Evolutionary conservation across 495 filamentous ascomycete species (phyloP).

Genomic region (Penicillium ochrochloron): DNA sequence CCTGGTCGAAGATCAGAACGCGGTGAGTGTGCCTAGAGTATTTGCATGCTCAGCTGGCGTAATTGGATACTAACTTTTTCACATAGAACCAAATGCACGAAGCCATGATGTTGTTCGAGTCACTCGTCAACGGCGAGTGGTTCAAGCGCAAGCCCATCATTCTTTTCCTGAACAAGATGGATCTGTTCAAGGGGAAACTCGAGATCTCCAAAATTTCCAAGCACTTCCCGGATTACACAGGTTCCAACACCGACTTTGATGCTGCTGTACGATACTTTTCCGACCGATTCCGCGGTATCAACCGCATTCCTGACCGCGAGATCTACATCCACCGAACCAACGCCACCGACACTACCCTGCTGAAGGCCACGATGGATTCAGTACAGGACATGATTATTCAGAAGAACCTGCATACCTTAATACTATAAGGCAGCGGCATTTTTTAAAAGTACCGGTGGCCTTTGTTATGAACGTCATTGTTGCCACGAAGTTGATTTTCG

Average conservation of each 20-base stretch:
- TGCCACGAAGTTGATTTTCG: constrained; percentile 28
- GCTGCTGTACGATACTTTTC: constrained; percentile 83
- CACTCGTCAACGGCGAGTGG: constrained; percentile 96
- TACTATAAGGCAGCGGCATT: constrained; percentile 67
- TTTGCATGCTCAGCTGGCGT: background rate
- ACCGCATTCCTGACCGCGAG: constrained; percentile 82
- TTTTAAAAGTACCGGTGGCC: constrained; percentile 25
- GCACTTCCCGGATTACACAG: constrained; percentile 92
- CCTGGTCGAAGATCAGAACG: constrained; percentile 95
- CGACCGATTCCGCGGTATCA: constrained; percentile 85
- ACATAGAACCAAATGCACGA: constrained; percentile 99
- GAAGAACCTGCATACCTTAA: constrained; percentile 91
- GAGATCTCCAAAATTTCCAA: constrained; percentile 77
- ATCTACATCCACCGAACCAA: constrained; percentile 95
- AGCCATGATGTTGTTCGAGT: constrained; percentile 97
- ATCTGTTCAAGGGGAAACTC: constrained; percentile 93
- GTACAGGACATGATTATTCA: constrained; percentile 99
- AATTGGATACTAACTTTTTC: background rate
- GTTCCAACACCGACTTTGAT: constrained; percentile 56
- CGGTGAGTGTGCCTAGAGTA: constrained; percentile 61
- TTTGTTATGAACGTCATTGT: constrained; percentile 35
- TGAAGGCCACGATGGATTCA: constrained; percentile 96
- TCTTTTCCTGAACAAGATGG: constrained; percentile 98
- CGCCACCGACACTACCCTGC: constrained; percentile 90
- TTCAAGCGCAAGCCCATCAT: constrained; percentile 96